Conservation (phyloP, 208 protist genomes). For the Leishmania braziliensis region DNA sequence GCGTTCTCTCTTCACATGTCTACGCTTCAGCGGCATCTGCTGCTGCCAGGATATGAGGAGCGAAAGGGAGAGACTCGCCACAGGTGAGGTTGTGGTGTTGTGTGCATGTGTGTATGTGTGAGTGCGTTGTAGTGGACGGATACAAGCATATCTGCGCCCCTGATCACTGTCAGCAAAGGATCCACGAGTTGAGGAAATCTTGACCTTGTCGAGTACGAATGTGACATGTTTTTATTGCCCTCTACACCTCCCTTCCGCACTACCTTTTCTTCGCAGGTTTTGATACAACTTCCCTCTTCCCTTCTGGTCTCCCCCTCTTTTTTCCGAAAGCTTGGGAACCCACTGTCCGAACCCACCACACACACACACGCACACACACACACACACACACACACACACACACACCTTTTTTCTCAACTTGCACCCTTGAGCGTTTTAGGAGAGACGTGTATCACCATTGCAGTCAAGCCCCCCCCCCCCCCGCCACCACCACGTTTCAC, state of each 20-base stretch:
- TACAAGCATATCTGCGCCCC: background rate
- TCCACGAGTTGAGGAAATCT: background rate
- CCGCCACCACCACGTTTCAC: background rate
- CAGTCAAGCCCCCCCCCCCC: background rate
- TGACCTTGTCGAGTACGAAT: background rate
- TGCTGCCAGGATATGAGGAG: background rate
- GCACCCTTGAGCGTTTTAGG: background rate
- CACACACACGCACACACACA: too few species aligned
- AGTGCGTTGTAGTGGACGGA: background rate
- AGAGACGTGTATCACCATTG: background rate
- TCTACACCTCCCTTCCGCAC: background rate
- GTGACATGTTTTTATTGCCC: background rate
- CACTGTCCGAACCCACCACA: background rate
- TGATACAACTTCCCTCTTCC: background rate
- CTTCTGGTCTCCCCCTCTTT: background rate
- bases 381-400: too few species aligned
- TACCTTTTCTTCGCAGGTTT: background rate
- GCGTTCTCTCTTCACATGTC: background rate
- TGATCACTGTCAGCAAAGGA: background rate
- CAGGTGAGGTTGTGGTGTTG: too few species aligned
- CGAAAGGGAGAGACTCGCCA: background rate
- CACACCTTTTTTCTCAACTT: background rate
- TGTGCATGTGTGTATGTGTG: background rate
- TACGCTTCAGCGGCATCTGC: background rate
- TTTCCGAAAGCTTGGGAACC: background rate